Evolutionary conservation across 2,329 filamentous ascomycete species (phyloP), one percentile per base, ranked within the genome.

Genomic region (Ascocoryne sarcoides): DNA sequence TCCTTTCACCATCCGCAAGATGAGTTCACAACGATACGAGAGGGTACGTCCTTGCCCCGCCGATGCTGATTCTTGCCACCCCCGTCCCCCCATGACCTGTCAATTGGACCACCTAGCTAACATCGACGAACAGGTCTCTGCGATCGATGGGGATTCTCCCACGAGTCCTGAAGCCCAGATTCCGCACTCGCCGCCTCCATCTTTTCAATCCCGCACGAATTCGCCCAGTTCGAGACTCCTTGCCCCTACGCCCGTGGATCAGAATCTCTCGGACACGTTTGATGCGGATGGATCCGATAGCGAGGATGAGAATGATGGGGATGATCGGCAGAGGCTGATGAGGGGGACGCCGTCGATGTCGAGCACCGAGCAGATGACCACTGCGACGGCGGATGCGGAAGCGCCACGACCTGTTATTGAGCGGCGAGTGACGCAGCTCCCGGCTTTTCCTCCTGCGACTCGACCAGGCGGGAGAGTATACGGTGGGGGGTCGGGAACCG

Each of bases 181-280:
- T 36, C 57, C 50, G 18, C 46, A 45, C 60, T 82, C 78, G 19
- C 77, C 79, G 36, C 79, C 79, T 28, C 90, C 90, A 2, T 95
- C 90, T 1, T 96, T 95, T 64, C 86, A 80, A 61, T 95, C 89
- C 34, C 78, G 84, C 59, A 72, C 82, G 21, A 87, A 87, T 2
- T 89, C 84, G 26, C 74, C 70, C 54, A 61, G 55, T 7, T 67
- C 70, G 37, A 65, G 69, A 47, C 62, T 70, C 44, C 37, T 20
- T 9, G 28, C 38, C n/a, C 50, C 46, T 67, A 40, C 66, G 63
- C 51, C 46, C 43, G 82, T 87, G 45, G 80, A 95, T 55, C 73
- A 83, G 46, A 82, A 85, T n/a, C 74, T 98, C 10, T 86, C 85
- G 53, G 90, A 96, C 60, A 88, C 92, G 1, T 98, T 98, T 62